A percentile compares a stretch with the other conserved stretches of the same genome.
These are phyloP conservation scores for Misopates orontium DNA, from an alignment of 257 asterid species.

Conservation along the genomic window DNA sequence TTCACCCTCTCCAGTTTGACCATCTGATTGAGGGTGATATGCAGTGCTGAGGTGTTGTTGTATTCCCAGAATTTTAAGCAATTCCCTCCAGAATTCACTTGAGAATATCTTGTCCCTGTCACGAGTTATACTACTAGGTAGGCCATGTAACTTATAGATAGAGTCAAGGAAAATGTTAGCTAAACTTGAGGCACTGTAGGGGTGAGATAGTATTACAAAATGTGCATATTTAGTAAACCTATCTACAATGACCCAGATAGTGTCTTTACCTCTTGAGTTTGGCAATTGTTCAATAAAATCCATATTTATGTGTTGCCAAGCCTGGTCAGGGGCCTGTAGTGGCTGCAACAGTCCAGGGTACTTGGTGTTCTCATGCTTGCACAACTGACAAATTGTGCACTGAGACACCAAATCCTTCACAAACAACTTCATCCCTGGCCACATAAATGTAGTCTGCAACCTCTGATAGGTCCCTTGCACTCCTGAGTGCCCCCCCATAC, in stretches of 20 bases:
- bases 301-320: too few relatives aligned
- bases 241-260: not conserved
- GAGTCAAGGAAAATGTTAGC: not conserved
- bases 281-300: conserved; percentile 10
- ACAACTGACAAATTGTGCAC: not conserved
- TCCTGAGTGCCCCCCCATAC: too few relatives aligned
- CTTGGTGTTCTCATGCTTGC: too few relatives aligned
- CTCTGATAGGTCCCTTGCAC: not conserved
- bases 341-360: too few relatives aligned
- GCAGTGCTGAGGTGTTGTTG: not conserved
- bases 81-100: not conserved
- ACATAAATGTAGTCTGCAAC: not conserved
- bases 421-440: not conserved
- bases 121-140: not conserved
- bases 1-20: not conserved
- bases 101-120: conserved; percentile 9
- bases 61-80: not conserved
- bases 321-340: too few relatives aligned
- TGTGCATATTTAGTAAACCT: too few relatives aligned
- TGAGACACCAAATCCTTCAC: not conserved
- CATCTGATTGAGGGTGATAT: conserved; percentile 4
- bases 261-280: not conserved
- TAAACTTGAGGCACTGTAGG: not conserved
- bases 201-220: not conserved
- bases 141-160: not conserved